A percentile compares a stretch with the other conserved stretches of the same genome.
These are phyloP conservation scores for Pseudonectria buxi DNA, from an alignment of 2,329 filamentous ascomycete genomes.

Conservation along the genomic window DNA sequence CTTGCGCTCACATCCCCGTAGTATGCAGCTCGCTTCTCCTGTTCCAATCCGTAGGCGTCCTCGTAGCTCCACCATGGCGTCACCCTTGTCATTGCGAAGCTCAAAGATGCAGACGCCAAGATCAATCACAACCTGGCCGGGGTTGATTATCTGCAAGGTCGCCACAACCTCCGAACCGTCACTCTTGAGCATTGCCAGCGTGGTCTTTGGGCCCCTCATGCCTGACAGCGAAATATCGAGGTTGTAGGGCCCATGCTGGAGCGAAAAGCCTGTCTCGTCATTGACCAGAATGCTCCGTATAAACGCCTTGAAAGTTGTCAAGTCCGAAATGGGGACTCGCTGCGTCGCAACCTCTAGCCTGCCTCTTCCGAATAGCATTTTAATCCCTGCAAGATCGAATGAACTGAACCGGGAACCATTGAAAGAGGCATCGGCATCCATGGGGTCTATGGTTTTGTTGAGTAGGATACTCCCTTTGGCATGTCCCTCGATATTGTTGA, in stretches of 20 bases:
- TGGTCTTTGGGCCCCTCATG: slow-evolving; percentile 19
- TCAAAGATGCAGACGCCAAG: slow-evolving; percentile 26
- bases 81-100: slow-evolving; percentile 20
- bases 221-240: slow-evolving; percentile 23
- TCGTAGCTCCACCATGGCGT: slow-evolving; percentile 21
- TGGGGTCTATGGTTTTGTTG: slow-evolving; percentile 23
- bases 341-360: slow-evolving; percentile 22
- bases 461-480: slow-evolving; percentile 25
- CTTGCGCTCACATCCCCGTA: slow-evolving; percentile 16
- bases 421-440: slow-evolving; percentile 24
- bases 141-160: slow-evolving; percentile 21
- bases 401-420: slow-evolving; percentile 23
- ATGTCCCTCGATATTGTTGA: slow-evolving; percentile 23
- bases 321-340: slow-evolving; percentile 22
- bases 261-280: slow-evolving; percentile 20
- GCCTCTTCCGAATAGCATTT: slow-evolving; percentile 22
- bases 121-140: slow-evolving; percentile 26
- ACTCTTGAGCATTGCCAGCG: slow-evolving; percentile 15
- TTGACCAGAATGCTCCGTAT: slow-evolving; percentile 24
- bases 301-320: slow-evolving; percentile 22
- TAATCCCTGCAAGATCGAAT: slow-evolving; percentile 23
- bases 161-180: slow-evolving; percentile 11
- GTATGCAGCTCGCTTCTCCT: slow-evolving; percentile 21
- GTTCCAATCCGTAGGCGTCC: slow-evolving; percentile 23
- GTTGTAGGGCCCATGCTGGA: slow-evolving; percentile 23